Evolutionary conservation across 768 basidiomycete genomes (phyloP), one percentile per base, ranked within the genome.

Genomic region (Exsudoporus frostii): DNA sequence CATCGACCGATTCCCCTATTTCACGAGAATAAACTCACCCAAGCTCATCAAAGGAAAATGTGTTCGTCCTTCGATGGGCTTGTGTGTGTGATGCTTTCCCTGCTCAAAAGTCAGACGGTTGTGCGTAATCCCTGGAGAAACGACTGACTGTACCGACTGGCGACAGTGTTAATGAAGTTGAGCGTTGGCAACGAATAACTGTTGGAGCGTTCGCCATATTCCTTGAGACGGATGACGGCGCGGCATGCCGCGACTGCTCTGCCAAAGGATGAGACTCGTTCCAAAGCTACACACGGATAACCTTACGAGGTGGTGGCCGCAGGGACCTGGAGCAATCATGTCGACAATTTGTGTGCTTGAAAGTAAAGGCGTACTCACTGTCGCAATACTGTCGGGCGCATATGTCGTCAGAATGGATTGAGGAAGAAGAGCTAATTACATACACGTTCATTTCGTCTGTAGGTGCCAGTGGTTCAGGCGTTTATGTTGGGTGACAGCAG

Each of bases 281-380:
- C 15, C 3, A 37, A 19, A n/a, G 13, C 0, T 15, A 38, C 5
- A n/a, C 6, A 22, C 10, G 24, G 45, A 25, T 24, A 17, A n/a
- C 48, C 70, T 52, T 70, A 86, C 85, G 84, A 83, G 53, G 85
- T 72, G 5, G 81, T 78, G 17, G 85, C 84, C 34, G 85, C 84
- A 25, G 86, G 86, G 33, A 86, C 75, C 85, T 77, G 47, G n/a
- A 25, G 24, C 14, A 13, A 15, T 27, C 14, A 17, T 11, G 27
- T 58, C 34, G 32, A 13, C 5, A 27, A 45, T 7, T 11, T 13
- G n/a, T 22, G 9, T 7, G 3, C 6, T 45, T 20, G 33, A 41
- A 32, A 19, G 3, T 9, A 39, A 27, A 25, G 7, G 15, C 6
- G n/a, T 40, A 50, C 62, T 52, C 41, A 64, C 63, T 39, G 65